Percentiles rank a stretch among this genome's conserved stretches.
These are phyloP conservation scores for Fusarium sp. DNA, from an alignment of 2,329 filamentous ascomycete species.

Conservation along the genomic window DNA sequence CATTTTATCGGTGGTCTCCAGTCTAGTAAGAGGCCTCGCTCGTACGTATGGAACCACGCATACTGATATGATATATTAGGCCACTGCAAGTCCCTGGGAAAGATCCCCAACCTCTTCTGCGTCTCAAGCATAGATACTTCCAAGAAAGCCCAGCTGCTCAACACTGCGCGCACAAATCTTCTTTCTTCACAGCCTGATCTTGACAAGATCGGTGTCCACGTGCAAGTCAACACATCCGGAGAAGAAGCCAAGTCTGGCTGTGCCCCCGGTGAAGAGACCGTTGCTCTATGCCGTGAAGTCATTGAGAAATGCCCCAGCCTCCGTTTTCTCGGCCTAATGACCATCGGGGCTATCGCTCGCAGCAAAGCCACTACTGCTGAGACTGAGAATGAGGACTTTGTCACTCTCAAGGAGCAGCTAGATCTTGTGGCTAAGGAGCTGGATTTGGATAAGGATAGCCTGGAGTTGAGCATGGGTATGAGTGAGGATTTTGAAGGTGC, in stretches of 20 bases:
- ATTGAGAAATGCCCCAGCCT: slow-evolving; percentile 76
- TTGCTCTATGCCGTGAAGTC: slow-evolving; percentile 75
- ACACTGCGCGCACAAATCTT: slow-evolving; percentile 76
- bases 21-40: slow-evolving; percentile 59
- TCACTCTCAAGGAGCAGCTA: slow-evolving; percentile 71
- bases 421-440: slow-evolving; percentile 71
- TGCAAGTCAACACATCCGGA: slow-evolving; percentile 95
- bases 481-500: slow-evolving; percentile 95
- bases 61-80: slow-evolving; percentile 57
- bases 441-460: slow-evolving; percentile 54
- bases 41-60: not conserved
- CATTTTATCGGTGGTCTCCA: slow-evolving; percentile 97
- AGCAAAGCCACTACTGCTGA: slow-evolving; percentile 77
- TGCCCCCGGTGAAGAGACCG: slow-evolving; percentile 68
- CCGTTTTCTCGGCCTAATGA: slow-evolving; percentile 87
- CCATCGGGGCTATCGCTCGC: slow-evolving; percentile 92
- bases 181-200: slow-evolving; percentile 51
- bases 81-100: slow-evolving; percentile 88
- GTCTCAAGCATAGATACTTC: slow-evolving; percentile 88
- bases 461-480: slow-evolving; percentile 99
- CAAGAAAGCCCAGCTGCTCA: slow-evolving; percentile 87
- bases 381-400: slow-evolving; percentile 92
- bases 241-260: slow-evolving; percentile 88
- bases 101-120: slow-evolving; percentile 88
- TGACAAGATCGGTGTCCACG: slow-evolving; percentile 74